Percentiles rank a stretch among this genome's conserved stretches.
Evolutionary conservation across 2,329 filamentous ascomycete genomes (phyloP).

Genomic region (Neofusicoccum laricinum): DNA sequence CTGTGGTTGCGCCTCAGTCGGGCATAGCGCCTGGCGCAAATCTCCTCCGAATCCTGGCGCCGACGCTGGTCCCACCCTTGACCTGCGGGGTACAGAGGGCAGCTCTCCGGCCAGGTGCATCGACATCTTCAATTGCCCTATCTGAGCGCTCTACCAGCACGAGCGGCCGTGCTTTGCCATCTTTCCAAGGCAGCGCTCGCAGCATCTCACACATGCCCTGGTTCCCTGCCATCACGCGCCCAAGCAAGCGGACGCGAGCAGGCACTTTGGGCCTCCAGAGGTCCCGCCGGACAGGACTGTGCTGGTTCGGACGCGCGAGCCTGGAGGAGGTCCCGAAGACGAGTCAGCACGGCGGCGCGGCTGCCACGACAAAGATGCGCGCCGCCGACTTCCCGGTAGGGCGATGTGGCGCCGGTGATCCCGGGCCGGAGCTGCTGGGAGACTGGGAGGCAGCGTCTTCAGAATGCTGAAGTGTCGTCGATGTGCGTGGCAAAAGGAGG

Average conservation of each 20-base stretch:
- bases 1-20: not conserved
- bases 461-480: not conserved
- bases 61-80: not conserved
- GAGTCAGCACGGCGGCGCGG: not conserved
- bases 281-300: not conserved
- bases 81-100: not conserved
- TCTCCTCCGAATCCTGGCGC: not conserved
- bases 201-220: not conserved
- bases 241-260: not conserved
- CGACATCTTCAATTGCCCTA: not conserved
- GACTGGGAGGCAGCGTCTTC: not conserved
- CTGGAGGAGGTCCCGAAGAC: not conserved
- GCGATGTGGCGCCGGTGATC: not conserved
- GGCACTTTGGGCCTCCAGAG: not conserved
- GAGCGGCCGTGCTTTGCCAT: not conserved
- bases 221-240: not conserved
- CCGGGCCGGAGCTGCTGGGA: not conserved
- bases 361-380: conserved; percentile 6
- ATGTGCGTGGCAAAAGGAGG: not conserved
- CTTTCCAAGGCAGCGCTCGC: not conserved
- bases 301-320: conserved; percentile 9
- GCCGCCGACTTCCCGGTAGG: not conserved
- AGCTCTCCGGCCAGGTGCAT: not conserved
- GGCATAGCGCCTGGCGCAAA: not conserved
- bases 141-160: not conserved